These are phyloP conservation scores for Myxozyma neotropica DNA, from an alignment of 805 yeast species.

Conservation along the genomic window DNA sequence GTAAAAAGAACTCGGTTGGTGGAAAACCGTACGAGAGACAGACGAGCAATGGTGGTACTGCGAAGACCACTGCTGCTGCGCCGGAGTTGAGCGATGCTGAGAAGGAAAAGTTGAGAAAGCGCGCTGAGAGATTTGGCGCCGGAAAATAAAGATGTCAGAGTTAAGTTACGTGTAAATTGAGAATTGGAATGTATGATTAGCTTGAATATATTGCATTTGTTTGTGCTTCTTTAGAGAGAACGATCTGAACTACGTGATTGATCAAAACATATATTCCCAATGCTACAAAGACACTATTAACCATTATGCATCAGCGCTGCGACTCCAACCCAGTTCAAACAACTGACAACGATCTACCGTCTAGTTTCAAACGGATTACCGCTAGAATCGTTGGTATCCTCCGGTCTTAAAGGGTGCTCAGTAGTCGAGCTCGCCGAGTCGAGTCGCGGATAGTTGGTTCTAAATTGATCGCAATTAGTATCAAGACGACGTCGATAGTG, in stretches of 20 bases:
- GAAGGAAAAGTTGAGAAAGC: conserved; percentile 16
- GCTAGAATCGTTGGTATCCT: not conserved
- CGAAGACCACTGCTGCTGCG: no score
- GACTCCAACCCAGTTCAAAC: no score
- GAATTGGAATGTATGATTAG: not conserved
- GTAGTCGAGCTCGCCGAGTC: conserved; percentile 6
- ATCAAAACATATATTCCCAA: not conserved
- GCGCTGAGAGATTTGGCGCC: conserved; percentile 23
- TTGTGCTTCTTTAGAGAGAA: not conserved
- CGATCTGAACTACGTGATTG: not conserved
- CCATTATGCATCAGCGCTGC: no score
- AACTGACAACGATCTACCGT: not conserved
- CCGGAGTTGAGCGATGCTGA: conserved; percentile 17
- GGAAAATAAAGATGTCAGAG: not conserved
- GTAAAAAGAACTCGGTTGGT: not conserved
- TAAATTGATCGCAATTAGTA: not conserved
- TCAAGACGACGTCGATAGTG: not conserved
- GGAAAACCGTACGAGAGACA: conserved; percentile 3
- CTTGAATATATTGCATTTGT: not conserved
- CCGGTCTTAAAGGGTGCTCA: conserved; percentile 3
- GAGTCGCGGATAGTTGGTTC: not conserved
- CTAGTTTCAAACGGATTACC: not conserved
- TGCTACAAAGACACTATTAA: no score
- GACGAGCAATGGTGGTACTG: not conserved
- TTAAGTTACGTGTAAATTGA: not conserved